Base-by-base conservation (phyloP, 441 rosid genomes). In the Brassica hybrid region DNA sequence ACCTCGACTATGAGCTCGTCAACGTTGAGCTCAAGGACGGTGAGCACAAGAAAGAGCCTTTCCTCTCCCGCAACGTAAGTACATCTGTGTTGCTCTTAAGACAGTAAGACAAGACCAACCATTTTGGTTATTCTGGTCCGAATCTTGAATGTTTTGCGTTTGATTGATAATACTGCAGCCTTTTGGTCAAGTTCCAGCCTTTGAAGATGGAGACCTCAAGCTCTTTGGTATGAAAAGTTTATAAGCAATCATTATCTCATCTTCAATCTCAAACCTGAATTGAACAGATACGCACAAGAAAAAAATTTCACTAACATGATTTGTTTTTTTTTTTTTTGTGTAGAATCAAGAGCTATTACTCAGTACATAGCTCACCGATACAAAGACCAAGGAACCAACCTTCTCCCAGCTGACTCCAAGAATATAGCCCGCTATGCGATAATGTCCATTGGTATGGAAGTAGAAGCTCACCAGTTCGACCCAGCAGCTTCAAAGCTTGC, bases 301-400 rank as follows among this genome's bases (percentile, higher is more conserved):
- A 1, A 2, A 1, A 38, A 30, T 6, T 18, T 17, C 73, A 50
- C 18, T 52, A 41, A 79, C 56, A 61, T 36, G 52, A 56, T 52
- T 48, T 21, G 25, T 8, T 14, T 64, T 10, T n/a, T 67, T 14
- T 64, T 10, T n/a, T 67, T 43, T 21, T 67, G 21, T 79, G 83
- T 80, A 91, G 97, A 91, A 67, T 92, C 97, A 34, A 86, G 94
- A 83, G 94, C 97, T 4, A 85, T 87, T 23, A 85, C 90, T 16
- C 83, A 80, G n/a, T 83, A 92, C 85, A 71, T 92, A 4, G 89
- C 89, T 43, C 85, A 85, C 21, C 64, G 75, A 21, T 85, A 80
- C 18, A 18, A 74, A 2, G 83, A 72, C 76, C 86, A 85, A 77
- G 94, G 97, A 43, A 89, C 86, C 25, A 69, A 79, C 16, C 80